Conservation (phyloP, 2,329 filamentous ascomycete species). For the Zelopaecilomyces penicillatus region DNA sequence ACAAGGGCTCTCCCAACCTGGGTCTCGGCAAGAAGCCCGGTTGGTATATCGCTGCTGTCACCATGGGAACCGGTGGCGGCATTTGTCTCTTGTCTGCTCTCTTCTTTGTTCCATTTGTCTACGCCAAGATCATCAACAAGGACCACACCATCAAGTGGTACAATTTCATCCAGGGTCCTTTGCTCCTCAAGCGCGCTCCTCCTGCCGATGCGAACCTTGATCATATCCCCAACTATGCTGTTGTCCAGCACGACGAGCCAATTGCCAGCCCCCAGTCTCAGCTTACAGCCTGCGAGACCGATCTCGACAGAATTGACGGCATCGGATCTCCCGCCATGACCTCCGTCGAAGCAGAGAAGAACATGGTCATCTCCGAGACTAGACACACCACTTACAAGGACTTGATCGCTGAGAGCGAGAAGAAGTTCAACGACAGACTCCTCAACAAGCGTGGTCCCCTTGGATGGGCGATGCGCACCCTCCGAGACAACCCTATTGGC, state of each 20-base stretch:
- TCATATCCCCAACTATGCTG: slow-evolving; percentile 66
- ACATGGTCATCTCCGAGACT: slow-evolving; percentile 37
- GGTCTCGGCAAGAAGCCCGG: slow-evolving; percentile 56
- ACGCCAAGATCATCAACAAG: slow-evolving; percentile 59
- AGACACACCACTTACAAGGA: slow-evolving; percentile 50
- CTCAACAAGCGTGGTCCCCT: slow-evolving; percentile 55
- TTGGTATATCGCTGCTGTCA: slow-evolving; percentile 60
- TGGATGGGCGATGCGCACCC: slow-evolving; percentile 75
- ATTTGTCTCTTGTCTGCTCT: slow-evolving; percentile 51
- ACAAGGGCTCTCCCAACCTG: slow-evolving; percentile 68
- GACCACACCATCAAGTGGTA: slow-evolving; percentile 58
- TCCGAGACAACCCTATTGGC: slow-evolving; percentile 66
- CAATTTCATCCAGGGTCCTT: slow-evolving; percentile 53
- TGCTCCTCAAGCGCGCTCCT: slow-evolving; percentile 52
- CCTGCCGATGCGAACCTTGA: slow-evolving; percentile 44
- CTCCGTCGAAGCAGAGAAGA: slow-evolving; percentile 27
- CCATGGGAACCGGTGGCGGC: slow-evolving; percentile 54
- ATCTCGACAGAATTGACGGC: too few relatives aligned
- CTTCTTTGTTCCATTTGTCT: slow-evolving; percentile 67
- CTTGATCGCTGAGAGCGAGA: slow-evolving; percentile 48
- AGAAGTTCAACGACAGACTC: slow-evolving; percentile 54
- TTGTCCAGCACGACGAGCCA: slow-evolving; percentile 55
- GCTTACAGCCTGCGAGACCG: too few relatives aligned
- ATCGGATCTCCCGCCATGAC: background rate
- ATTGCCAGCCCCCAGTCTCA: too few relatives aligned